Base-by-base conservation (phyloP, 2,329 filamentous ascomycete species). In the Phaeophleospora eucalypticola region DNA sequence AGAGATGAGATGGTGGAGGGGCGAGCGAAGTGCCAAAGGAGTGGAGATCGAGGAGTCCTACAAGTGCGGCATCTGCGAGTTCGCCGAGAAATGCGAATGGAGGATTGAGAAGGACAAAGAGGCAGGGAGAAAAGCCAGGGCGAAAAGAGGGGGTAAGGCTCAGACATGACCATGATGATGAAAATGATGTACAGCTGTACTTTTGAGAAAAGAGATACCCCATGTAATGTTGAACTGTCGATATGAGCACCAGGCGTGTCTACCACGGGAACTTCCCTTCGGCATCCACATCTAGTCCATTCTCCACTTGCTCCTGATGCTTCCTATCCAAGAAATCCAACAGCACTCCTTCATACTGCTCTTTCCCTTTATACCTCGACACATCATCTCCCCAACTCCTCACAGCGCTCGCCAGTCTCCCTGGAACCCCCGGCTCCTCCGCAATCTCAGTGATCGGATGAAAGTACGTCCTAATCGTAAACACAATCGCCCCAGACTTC, bases 1-100 rank as follows among this genome's bases (percentile, higher is more conserved):
- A 2, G 83, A 86, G 53, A 81, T 96, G 78, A 66, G 75, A n/a
- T 96, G 89, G 89, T 97, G 91, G 91, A 81, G 79, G 24, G 91
- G 90, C 1, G 74, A 85, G 58, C 73, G 90, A 14, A 70, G 78
- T 41, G 81, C 89, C 0, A 75, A 76, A 6, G 91, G 91, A 0
- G 90, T 96, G 2, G 76, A 80, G 4, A 77, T 94, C 4, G 84
- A 90, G 60, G 90, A 96, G 58, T 87, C 88, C 0, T 95, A 85
- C 69, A 97, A 96, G 66, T 97, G 91, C 64, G 73, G 81, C 16
- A 81, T 77, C 18, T 97, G 91, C 62, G 89, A 95, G 56, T 96
- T 96, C 65, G 80, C 77, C 0, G 83, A 87, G 2, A 75, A 73
- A 2, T 97, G 91, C 65, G 76, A 78, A 10, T 97, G 91, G 91